Evolutionary conservation across 768 basidiomycete genomes (phyloP).

Genomic region (Russula vinacea): DNA sequence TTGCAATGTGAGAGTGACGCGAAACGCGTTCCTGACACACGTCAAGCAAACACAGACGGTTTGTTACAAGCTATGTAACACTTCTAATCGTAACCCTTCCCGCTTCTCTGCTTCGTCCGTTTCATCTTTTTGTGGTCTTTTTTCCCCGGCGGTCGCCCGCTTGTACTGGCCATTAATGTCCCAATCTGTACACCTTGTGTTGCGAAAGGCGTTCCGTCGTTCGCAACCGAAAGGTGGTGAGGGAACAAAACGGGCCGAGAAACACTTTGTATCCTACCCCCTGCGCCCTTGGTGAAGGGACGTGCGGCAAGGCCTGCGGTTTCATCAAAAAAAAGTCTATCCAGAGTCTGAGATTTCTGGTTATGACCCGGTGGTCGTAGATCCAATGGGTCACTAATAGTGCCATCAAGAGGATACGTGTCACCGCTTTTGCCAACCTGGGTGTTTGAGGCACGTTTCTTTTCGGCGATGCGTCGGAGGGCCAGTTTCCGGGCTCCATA

Average conservation of each 20-base stretch:
- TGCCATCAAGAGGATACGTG: constrained; percentile 46
- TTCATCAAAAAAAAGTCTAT: constrained; percentile 77
- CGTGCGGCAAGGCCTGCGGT: constrained; percentile 50
- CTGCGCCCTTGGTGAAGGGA: constrained; percentile 62
- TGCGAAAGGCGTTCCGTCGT: constrained; percentile 69
- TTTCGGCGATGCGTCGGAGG: constrained; percentile 58
- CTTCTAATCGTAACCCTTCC: constrained; percentile 79
- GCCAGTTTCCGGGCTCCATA: constrained; percentile 58
- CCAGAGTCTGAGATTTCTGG: constrained; percentile 66
- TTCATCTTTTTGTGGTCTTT: constrained; percentile 84
- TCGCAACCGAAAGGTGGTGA: constrained; percentile 75
- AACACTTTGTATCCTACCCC: constrained; percentile 56
- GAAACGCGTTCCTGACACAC: no score
- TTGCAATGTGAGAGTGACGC: no score
- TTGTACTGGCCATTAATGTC: constrained; percentile 42
- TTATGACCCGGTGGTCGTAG: constrained; percentile 32
- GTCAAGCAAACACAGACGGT: no score
- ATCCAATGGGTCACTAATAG: constrained; percentile 20
- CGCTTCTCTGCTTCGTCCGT: constrained; percentile 84
- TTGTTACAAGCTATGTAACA: neutral
- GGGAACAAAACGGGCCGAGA: constrained; percentile 68
- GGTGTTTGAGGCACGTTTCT: constrained; percentile 85
- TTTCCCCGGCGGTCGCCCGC: constrained; percentile 50
- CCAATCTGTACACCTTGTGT: constrained; percentile 44
- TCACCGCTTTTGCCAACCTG: constrained; percentile 82